Base-by-base conservation (phyloP, 2,329 filamentous ascomycete genomes). In the Nemania sp. region DNA sequence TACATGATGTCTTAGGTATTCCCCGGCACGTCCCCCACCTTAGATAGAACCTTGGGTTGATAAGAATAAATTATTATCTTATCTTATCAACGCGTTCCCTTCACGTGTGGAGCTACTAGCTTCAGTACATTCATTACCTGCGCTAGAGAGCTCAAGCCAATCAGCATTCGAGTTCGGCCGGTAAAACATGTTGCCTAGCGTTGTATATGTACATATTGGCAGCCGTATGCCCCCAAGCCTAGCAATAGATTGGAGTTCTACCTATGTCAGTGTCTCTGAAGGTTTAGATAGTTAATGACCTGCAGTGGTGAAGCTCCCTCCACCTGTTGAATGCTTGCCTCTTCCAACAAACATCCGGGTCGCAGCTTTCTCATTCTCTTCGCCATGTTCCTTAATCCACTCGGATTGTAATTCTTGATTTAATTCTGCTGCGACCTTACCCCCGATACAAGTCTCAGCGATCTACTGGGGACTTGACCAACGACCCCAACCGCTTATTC, bases 161-260 rank as follows among this genome's bases (percentile, higher is more conserved):
- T 76, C 32, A 73, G 8, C 35, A 1, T 18, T 11, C 18, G 1
- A 2, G 11, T 55, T 20, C n/a, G 15, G n/a, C 38, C 74, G 74
- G 74, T 65, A 70, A 71, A 75, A 73, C 70, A 64, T 75, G 43
- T 57, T 3, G 65, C 74, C 75, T 77, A 77, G 75, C 75, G 66
- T 76, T 76, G 75, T 76, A 75, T 51, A 62, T 74, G 66, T 76
- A 75, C 73, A 69, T 68, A 68, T 57, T 65, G 74, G 70, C 72
- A 69, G 41, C 27, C 66, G 72, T 70, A 67, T 63, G 68, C 74
- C 75, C 75, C 75, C 66, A 32, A 35, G 13, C 51, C 22, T 7
- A n/a, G 20, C 5, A 26, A 27, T 51, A 18, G 45, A 4, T 49
- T 26, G 20, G 22, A 5, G 45, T 49, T 49, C 22, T 49, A 49